Base-by-base conservation (phyloP, 2,329 filamentous ascomycete species). In the Fusarium robinianum region DNA sequence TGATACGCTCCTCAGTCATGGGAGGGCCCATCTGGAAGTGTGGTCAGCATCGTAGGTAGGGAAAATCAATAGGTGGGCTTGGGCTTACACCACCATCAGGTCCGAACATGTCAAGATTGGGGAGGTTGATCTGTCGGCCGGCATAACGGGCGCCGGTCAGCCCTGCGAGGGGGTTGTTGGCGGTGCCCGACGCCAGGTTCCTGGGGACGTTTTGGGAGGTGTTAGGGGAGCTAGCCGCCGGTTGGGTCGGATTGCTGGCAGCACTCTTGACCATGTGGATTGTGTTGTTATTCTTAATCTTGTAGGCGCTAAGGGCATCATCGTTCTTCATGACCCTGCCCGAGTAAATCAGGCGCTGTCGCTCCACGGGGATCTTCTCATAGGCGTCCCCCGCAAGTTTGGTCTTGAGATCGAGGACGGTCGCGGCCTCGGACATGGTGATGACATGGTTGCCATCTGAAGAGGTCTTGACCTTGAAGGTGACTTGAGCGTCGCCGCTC, bases 401-500 rank as follows among this genome's bases (percentile, higher is more conserved):
- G 51, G 80, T 81, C 79, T 99, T 99, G 60, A 99, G 80, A 50
- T 96, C 90, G 44, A 81, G 77, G 29, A 97, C 86, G 6, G 86
- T 87, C 34, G 86, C 88, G 23, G 82, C 80, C 55, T 87, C 79
- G 45, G 87, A 72, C 64, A 97, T 84, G 43, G 90, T 95, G 66
- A 99, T 76, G 38, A 81, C 84, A 65, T 90, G 91, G 69, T 87
- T 90, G 67, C 81, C 84, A 66, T 96, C 91, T 61, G 85, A 87
- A n/a, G 90, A 91, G n/a, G 89, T 88, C 77, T 97, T 99, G 72
- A 99, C 85, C 74, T 90, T 94, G 81, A 99, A 97, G 68, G 88
- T 95, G 73, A 99, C 75, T 62, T 91, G 84, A 63, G 84, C 74
- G 64, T 91, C 88, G 61, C 82, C 78, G 62, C 74, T 66, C 57